Base-by-base conservation (phyloP, 1,284 basidiomycete genomes). In the Rugosomyces carneus region DNA sequence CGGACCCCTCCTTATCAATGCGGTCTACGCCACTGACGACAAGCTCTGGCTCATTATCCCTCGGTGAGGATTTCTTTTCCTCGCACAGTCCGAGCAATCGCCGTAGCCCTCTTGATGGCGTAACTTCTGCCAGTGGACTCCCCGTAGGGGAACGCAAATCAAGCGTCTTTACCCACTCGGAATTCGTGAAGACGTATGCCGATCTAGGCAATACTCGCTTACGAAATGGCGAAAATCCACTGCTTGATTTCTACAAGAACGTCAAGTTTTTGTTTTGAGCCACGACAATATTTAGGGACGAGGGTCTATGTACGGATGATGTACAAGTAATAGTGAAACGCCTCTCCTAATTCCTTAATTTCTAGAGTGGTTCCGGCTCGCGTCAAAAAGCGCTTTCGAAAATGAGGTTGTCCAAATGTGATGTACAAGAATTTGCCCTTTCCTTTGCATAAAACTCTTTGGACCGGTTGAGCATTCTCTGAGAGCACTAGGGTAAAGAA, bases 371-470 rank as follows among this genome's bases (percentile, higher is more conserved):
- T 80, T 5, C 61, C 69, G 18, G 73, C 67, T 50, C 63, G 68
- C 11, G 69, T 73, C 27, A 90, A 64, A 62, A 78, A 92, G 37
- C 80, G 76, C 57, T 77, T 77, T 27, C 91, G 81, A 64, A 94
- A 94, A 62, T 95, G 92, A 0, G 92, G 92, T 60, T 94, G 92
- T 3, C 90, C 92, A 55, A 93, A 93, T 1, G 92, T 93, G 48
- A 93, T 70, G 66, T 93, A 93, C 45, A 93, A 67, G 64, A 93
- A 91, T 23, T 73, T 62, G 0, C 89, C 87, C 1, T 61, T 70
- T 10, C 64, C 62, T 48, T 71, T 71, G 36, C 74, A 72, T 15
- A 93, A 72, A 4, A 90, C 80, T 45, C 87, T 90, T 1, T 43
- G 35, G 10, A 20, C 13, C 16, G 32, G 37, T 44, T 32, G 41